These are phyloP conservation scores for Sporothrix dimorphospora DNA, from an alignment of 2,329 filamentous ascomycete genomes.

Conservation along the genomic window DNA sequence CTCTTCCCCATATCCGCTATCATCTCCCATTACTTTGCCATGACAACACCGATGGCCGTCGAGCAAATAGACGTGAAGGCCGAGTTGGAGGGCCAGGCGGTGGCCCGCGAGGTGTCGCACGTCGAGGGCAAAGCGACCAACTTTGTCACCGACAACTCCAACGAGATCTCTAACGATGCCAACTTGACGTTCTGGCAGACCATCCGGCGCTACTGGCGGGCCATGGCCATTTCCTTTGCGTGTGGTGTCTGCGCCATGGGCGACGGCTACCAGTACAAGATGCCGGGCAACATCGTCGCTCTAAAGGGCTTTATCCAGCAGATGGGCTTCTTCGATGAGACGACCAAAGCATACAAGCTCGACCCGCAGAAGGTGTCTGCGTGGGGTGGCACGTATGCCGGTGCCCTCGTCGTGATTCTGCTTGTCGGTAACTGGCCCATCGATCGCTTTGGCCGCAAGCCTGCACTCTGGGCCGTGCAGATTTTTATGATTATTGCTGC, in stretches of 20 bases:
- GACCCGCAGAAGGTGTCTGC: conserved; percentile 23
- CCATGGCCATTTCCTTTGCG: conserved; percentile 29
- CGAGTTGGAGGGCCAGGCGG: not conserved
- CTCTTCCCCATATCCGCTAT: no score
- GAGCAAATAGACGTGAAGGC: not conserved
- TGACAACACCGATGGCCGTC: not conserved
- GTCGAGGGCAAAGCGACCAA: conserved; percentile 23
- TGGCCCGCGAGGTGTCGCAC: conserved; percentile 15
- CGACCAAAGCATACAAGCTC: conserved; percentile 20
- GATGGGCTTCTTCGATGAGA: conserved; percentile 25
- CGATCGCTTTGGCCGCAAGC: conserved; percentile 27
- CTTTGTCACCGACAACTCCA: conserved; percentile 27
- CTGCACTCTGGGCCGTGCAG: conserved; percentile 28
- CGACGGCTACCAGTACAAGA: conserved; percentile 29
- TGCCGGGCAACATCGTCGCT: conserved; percentile 28
- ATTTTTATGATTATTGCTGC: conserved; percentile 29
- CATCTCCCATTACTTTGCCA: not conserved
- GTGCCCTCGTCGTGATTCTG: conserved; percentile 20
- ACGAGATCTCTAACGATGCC: conserved; percentile 27
- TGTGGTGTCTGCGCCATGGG: conserved; percentile 29
- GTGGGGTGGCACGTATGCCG: conserved; percentile 26
- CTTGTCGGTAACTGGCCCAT: conserved; percentile 28
- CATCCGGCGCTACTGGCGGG: conserved; percentile 25
- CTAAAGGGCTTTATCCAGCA: conserved; percentile 28
- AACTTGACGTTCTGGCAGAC: conserved; percentile 27